Conservation (phyloP, 306 rosid species). For the Prunus mume region DNA sequence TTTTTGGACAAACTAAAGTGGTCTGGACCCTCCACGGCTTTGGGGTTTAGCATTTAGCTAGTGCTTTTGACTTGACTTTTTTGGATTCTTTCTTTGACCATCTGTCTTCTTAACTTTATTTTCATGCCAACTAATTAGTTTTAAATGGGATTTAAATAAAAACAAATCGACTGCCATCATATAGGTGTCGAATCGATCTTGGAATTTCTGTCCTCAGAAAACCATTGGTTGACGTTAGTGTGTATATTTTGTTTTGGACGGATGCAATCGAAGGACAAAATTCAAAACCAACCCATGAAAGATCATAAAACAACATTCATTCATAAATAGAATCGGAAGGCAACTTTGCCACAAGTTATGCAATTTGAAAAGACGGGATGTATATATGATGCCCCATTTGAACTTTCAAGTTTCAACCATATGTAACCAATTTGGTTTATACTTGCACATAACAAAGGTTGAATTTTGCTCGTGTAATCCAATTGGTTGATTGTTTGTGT, state of each 20-base stretch:
- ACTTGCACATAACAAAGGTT: background rate
- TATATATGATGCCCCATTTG: background rate
- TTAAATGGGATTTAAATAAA: background rate
- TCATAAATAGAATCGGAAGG: background rate
- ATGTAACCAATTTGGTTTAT: background rate
- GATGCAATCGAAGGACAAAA: background rate
- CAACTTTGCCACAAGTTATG: background rate
- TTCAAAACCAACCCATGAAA: background rate
- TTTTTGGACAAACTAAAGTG: slow-evolving; percentile 20
- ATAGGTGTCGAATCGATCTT: too few relatives aligned
- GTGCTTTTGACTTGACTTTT: slow-evolving; percentile 26
- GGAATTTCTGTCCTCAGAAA: background rate
- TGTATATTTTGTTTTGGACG: background rate
- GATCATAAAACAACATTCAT: background rate
- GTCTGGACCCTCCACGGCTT: slow-evolving; percentile 18
- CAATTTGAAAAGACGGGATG: background rate
- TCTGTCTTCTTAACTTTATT: background rate
- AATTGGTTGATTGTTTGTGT: background rate
- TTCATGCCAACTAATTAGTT: background rate
- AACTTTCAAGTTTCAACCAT: background rate
- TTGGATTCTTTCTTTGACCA: slow-evolving; percentile 4
- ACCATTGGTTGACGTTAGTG: background rate
- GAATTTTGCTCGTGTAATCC: background rate
- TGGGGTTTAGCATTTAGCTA: background rate
- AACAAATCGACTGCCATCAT: background rate